A percentile compares a stretch with the other conserved stretches of the same genome.
These are phyloP conservation scores for Penicillium aurantiogriseum DNA, from an alignment of 2,329 filamentous ascomycete species.

Conservation along the genomic window DNA sequence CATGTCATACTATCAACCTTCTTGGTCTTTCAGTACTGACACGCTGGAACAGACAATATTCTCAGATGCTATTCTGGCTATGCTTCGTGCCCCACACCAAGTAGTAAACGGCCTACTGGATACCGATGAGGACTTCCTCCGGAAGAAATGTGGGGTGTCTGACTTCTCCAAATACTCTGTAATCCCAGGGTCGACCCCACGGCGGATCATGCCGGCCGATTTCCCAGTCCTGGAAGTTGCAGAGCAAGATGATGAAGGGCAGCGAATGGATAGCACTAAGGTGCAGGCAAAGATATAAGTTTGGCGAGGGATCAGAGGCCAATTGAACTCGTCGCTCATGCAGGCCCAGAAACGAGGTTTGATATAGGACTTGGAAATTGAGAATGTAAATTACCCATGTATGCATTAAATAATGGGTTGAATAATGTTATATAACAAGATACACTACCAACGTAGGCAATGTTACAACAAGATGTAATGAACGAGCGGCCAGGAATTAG, in stretches of 20 bases:
- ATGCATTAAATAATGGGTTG: neutral
- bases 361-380: neutral
- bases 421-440: neutral
- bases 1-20: neutral
- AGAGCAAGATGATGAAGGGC: slow-evolving; percentile 79
- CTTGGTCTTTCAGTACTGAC: slow-evolving; percentile 2
- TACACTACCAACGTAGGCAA: neutral
- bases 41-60: slow-evolving; percentile 58
- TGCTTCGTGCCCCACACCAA: slow-evolving; percentile 60
- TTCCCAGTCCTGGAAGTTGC: slow-evolving; percentile 69
- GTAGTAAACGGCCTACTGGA: slow-evolving; percentile 69
- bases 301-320: neutral
- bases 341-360: neutral
- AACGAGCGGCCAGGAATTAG: neutral
- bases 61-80: slow-evolving; percentile 73
- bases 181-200: slow-evolving; percentile 61
- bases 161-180: slow-evolving; percentile 74
- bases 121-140: slow-evolving; percentile 78
- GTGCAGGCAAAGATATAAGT: slow-evolving; percentile 29
- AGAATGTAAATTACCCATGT: neutral
- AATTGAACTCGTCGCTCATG: neutral
- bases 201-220: slow-evolving; percentile 73
- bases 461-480: neutral
- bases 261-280: slow-evolving; percentile 63
- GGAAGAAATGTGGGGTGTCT: slow-evolving; percentile 59